Conservation (phyloP, 768 basidiomycete genomes). For the Trametes meyenii region DNA sequence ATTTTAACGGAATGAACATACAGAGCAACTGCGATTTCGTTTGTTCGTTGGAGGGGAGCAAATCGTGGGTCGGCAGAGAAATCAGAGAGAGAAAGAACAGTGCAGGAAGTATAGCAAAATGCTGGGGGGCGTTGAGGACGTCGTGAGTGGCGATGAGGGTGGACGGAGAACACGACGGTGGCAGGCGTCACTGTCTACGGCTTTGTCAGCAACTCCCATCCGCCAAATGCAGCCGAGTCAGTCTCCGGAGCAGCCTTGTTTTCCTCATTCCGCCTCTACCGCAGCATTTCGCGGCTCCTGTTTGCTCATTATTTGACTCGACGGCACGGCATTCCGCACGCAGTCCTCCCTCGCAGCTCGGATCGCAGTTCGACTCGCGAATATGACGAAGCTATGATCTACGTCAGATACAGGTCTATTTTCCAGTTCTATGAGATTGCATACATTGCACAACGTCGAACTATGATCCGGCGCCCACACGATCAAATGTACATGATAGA, state of each 20-base stretch:
- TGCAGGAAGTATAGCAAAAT: conserved; percentile 6
- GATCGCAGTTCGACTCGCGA: background rate
- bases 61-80: background rate
- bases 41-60: background rate
- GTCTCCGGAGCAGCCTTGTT: background rate
- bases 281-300: background rate
- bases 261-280: background rate
- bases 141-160: conserved; percentile 23
- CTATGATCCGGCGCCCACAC: background rate
- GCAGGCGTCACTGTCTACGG: conserved; percentile 19
- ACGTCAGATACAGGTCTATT: background rate
- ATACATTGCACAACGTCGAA: background rate
- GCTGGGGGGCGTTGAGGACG: conserved; percentile 13
- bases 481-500: background rate
- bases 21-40: background rate
- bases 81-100: background rate
- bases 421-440: background rate
- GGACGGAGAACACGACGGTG: conserved; percentile 19
- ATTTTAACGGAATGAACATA: conserved; percentile 8
- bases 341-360: background rate
- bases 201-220: conserved; percentile 25
- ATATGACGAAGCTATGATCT: background rate
- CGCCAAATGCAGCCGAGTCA: conserved; percentile 10
- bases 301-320: background rate
- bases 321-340: no score